Percentiles rank a stretch among this genome's conserved stretches.
These are phyloP conservation scores for Paxillus involutus DNA, from an alignment of 768 basidiomycete genomes.

Conservation along the genomic window DNA sequence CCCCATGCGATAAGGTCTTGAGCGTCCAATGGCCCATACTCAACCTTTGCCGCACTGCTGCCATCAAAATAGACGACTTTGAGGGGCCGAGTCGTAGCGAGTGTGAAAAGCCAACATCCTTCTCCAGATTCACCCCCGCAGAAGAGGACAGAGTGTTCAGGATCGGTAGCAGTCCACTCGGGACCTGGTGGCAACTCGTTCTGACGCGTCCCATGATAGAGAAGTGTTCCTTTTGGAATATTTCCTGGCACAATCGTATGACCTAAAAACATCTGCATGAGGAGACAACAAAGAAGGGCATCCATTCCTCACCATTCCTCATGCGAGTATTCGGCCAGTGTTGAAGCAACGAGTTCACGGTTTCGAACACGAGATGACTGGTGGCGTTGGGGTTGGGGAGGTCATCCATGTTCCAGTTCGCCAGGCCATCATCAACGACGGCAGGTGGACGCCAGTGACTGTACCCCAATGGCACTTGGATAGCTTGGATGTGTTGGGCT, in stretches of 20 bases:
- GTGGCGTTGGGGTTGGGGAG: conserved; percentile 28
- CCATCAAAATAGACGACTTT: conserved; percentile 36
- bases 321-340: conserved; percentile 39
- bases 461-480: background rate
- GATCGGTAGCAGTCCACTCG: conserved; percentile 31
- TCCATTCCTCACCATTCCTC: conserved; percentile 32
- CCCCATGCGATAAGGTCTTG: conserved; percentile 37
- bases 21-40: conserved; percentile 30
- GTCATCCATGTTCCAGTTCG: conserved; percentile 21
- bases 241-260: conserved; percentile 32
- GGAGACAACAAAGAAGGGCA: background rate
- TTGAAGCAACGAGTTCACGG: conserved; percentile 34
- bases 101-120: conserved; percentile 32
- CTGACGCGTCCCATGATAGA: conserved; percentile 28
- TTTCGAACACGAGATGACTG: conserved; percentile 34
- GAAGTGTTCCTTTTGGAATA: conserved; percentile 31
- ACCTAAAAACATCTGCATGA: conserved; percentile 9
- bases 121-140: conserved; percentile 20
- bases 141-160: conserved; percentile 37
- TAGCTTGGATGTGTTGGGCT: background rate
- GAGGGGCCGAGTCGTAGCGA: conserved; percentile 27
- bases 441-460: background rate
- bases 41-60: conserved; percentile 30
- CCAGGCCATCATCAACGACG: background rate
- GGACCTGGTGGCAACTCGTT: conserved; percentile 21